Evolutionary conservation across 305 asterid species (phyloP).

Genomic region (Solanum hybrid): DNA sequence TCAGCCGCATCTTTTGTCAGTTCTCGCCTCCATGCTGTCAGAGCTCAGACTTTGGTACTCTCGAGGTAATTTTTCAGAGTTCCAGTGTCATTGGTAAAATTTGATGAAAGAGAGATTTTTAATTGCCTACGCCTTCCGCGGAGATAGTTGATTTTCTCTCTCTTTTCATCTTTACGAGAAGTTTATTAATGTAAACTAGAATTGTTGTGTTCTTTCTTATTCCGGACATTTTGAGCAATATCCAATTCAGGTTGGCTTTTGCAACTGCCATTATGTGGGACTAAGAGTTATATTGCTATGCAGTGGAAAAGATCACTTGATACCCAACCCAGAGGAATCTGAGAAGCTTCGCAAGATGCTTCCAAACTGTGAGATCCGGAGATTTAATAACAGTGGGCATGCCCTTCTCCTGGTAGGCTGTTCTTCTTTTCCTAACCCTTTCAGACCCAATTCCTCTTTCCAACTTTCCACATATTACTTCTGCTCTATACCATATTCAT

Average conservation of each 20-base stretch:
- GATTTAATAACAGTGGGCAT: slow-evolving; percentile 49
- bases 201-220: neutral
- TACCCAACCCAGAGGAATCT: slow-evolving; percentile 65
- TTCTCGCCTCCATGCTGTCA: slow-evolving; percentile 87
- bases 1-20: slow-evolving; percentile 62
- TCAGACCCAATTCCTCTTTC: neutral
- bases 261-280: neutral
- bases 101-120: neutral
- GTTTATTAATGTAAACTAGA: neutral
- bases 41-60: slow-evolving; percentile 64
- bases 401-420: slow-evolving; percentile 64
- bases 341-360: slow-evolving; percentile 49
- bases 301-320: slow-evolving; percentile 67
- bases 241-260: neutral
- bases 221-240: neutral
- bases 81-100: neutral
- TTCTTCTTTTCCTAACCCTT: neutral
- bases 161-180: neutral
- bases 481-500: neutral
- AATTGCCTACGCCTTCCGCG: neutral
- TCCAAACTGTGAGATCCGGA: slow-evolving; percentile 54
- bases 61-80: slow-evolving; percentile 35
- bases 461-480: neutral
- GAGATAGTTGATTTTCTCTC: neutral
- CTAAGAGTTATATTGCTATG: slow-evolving; percentile 13